These are phyloP conservation scores for Jatropha multifida DNA, from an alignment of 441 rosid species.

Conservation along the genomic window DNA sequence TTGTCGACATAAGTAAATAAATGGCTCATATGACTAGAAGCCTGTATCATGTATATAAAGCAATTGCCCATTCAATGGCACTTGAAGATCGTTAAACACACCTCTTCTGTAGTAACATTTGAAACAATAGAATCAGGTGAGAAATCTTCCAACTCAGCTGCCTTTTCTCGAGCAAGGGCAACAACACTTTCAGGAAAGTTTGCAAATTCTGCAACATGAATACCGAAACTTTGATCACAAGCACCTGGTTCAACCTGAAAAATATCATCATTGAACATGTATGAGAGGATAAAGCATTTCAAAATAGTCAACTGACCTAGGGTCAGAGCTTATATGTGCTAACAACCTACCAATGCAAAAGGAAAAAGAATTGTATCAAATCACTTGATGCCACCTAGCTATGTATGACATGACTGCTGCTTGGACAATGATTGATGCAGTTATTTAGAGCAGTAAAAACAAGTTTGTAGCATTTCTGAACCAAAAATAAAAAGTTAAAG, in stretches of 20 bases:
- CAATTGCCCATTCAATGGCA: slow-evolving; percentile 1
- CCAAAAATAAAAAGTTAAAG: slow-evolving; percentile 4
- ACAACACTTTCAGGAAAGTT: slow-evolving; percentile 97
- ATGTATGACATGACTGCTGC: not conserved
- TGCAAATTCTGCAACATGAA: slow-evolving; percentile 98
- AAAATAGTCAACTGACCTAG: not conserved
- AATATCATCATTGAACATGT: slow-evolving; percentile 10
- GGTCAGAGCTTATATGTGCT: not conserved
- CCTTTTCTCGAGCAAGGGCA: slow-evolving; percentile 92
- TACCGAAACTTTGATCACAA: slow-evolving; percentile 99
- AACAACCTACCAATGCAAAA: not conserved
- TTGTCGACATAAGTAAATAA: slow-evolving; percentile 1
- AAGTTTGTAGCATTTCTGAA: not conserved
- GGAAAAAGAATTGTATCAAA: not conserved
- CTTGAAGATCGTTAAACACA: slow-evolving; percentile 15
- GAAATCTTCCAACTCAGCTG: slow-evolving; percentile 96
- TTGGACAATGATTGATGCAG: not conserved
- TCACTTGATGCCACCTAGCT: not conserved
- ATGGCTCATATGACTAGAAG: slow-evolving; percentile 6
- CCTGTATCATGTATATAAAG: not conserved
- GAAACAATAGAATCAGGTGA: slow-evolving; percentile 54
- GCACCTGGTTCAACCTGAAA: slow-evolving; percentile 91
- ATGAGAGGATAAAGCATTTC: slow-evolving; percentile 12
- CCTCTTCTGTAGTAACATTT: slow-evolving; percentile 48
- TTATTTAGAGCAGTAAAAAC: not conserved